Evolutionary conservation across 345 rosid genomes (phyloP).

Genomic region (Pugionium dolabratum): DNA sequence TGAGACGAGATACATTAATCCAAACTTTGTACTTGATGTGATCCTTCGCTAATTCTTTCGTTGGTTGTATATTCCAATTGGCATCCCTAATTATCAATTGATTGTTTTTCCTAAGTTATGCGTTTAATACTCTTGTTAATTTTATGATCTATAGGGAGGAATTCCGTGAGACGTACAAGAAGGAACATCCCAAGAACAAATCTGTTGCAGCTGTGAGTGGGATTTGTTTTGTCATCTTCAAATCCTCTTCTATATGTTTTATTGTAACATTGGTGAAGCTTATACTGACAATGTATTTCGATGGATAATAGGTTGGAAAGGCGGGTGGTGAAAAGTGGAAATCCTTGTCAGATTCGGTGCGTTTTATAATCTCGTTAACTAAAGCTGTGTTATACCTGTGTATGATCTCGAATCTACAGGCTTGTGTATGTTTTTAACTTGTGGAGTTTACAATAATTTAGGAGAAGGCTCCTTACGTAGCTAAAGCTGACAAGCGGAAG

Average conservation of each 20-base stretch:
- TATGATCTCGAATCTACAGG: background rate
- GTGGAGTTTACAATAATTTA: slow-evolving; percentile 22
- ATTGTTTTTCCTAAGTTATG: too few relatives aligned
- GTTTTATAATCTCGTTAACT: slow-evolving; percentile 17
- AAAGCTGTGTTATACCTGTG: background rate
- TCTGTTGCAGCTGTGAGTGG: slow-evolving; percentile 84
- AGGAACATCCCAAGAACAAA: slow-evolving; percentile 93
- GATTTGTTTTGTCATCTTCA: background rate
- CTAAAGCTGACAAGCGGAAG: slow-evolving; percentile 88
- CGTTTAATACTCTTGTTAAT: background rate
- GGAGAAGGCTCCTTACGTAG: slow-evolving; percentile 86
- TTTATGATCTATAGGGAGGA: slow-evolving; percentile 65
- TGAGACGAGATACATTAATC: too few relatives aligned
- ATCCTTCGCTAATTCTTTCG: background rate
- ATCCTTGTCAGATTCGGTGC: slow-evolving; percentile 74
- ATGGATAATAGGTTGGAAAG: slow-evolving; percentile 68
- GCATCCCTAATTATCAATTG: too few relatives aligned
- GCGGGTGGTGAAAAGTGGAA: slow-evolving; percentile 98
- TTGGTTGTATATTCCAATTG: background rate
- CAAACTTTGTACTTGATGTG: background rate
- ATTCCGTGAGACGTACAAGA: slow-evolving; percentile 79
- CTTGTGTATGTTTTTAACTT: background rate
- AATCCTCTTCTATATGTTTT: background rate
- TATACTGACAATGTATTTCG: background rate
- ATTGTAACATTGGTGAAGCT: too few relatives aligned